Evolutionary conservation across 345 rosid species (phyloP), one percentile per base, ranked within the genome.

Genomic region (Ailanthus altissimus): DNA sequence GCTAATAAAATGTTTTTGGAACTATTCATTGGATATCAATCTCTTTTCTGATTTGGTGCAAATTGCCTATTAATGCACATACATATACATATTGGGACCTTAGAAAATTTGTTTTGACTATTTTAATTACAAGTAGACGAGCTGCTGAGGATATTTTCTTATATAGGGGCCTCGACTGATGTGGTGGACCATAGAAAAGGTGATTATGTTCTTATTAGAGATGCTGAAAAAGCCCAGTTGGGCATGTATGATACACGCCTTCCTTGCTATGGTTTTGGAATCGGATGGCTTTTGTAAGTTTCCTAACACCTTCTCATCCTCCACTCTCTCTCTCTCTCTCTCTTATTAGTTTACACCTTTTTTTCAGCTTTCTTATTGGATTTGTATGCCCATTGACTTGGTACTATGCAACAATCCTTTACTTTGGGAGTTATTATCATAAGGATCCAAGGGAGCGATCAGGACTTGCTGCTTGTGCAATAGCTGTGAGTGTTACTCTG

Each of bases 381-480:
- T 93, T 96, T 64, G 81, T 89, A 36, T 91, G 82, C 80, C 99
- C 99, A 6, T 65, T 82, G 36, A 85, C 88, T 71, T 96, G 98
- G 99, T 96, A 92, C 82, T 80, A 86, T 51, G 93, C 97, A 1
- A 82, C 98, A 58, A 77, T 90, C 67, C 93, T 95, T 6, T 95
- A 95, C 86, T 87, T 90, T 54, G 89, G 90, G 42, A 90, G 80
- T 84, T 95, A 95, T 85, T 95, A 93, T 76, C 94, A 74, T 42
- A 93, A 83, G 84, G 99, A 96, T 87, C 99, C 98, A 32, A 87
- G 99, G 45, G 99, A 93, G 80, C 87, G 99, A 71, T 80, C 98
- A 40, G 99, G 99, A 73, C 97, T 95, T 61, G 96, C 94, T 80
- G 98, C 98, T 62, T 93, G 91, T 67, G 92, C 97, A 77, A 89